Conservation (phyloP, 768 basidiomycete species). For the Lenzites betulinus region DNA sequence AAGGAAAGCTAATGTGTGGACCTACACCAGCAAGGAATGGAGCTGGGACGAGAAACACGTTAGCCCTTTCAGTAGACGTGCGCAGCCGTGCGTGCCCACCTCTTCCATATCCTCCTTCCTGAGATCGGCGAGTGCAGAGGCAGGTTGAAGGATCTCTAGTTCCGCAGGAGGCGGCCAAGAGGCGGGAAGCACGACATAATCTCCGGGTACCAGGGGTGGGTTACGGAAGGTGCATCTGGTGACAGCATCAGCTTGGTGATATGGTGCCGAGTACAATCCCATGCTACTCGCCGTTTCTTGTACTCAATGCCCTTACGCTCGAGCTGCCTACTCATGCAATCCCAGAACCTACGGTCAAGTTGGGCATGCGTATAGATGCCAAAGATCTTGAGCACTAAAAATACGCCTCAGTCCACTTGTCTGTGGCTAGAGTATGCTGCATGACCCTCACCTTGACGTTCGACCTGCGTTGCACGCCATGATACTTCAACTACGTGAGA, state of each 20-base stretch:
- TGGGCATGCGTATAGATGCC: conserved; percentile 53
- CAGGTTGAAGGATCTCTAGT: not conserved
- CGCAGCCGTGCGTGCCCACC: conserved; percentile 32
- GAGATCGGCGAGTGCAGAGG: conserved; percentile 32
- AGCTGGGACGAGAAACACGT: conserved; percentile 38
- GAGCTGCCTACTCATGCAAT: conserved; percentile 44
- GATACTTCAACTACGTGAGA: no score
- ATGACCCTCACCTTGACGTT: conserved; percentile 38
- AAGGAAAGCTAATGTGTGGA: no score
- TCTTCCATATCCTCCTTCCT: conserved; percentile 50
- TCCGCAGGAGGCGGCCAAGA: conserved; percentile 45
- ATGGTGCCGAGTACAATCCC: not conserved
- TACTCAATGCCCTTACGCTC: conserved; percentile 54
- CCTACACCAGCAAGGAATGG: conserved; percentile 58
- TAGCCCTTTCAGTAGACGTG: not conserved
- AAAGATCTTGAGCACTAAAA: conserved; percentile 48
- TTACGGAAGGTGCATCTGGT: conserved; percentile 50
- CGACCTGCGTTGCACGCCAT: conserved; percentile 31
- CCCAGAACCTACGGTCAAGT: conserved; percentile 48
- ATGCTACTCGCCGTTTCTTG: conserved; percentile 42
- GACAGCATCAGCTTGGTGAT: no score
- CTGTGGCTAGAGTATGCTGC: not conserved
- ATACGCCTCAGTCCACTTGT: no score
- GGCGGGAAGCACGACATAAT: conserved; percentile 51
- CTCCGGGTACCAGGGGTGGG: conserved; percentile 35